Conservation (phyloP, 2,329 filamentous ascomycete genomes). For the Diaporthe citri region DNA sequence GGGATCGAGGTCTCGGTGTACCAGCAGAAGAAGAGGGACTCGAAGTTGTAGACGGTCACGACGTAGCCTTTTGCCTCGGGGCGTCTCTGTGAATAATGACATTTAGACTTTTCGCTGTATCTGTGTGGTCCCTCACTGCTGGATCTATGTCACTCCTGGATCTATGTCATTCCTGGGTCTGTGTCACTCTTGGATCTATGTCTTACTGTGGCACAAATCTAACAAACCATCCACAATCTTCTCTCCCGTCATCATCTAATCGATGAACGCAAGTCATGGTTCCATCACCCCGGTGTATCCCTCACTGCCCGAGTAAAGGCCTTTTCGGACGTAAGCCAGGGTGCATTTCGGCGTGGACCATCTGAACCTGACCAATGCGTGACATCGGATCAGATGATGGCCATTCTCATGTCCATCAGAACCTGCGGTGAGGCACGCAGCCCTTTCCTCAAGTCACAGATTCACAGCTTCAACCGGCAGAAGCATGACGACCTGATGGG, state of each 20-base stretch:
- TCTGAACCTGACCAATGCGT: too few relatives aligned
- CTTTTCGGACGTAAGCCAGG: too few relatives aligned
- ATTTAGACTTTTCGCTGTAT: background rate
- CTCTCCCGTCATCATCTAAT: background rate
- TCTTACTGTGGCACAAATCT: background rate
- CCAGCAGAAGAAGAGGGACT: conserved; percentile 67
- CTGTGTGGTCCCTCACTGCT: background rate
- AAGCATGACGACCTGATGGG: conserved; percentile 70
- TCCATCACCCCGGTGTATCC: background rate
- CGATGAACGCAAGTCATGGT: background rate
- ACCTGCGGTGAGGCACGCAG: too few relatives aligned
- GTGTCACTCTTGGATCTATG: too few relatives aligned
- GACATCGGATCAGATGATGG: too few relatives aligned
- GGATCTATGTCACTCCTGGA: background rate
- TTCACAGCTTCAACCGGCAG: conserved; percentile 49
- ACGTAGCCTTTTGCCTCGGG: background rate
- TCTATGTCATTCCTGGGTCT: background rate
- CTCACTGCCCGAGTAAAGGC: too few relatives aligned
- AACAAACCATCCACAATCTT: background rate
- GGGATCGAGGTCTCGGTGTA: conserved; percentile 54
- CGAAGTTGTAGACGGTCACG: conserved; percentile 63
- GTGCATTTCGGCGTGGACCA: too few relatives aligned
- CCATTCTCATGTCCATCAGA: background rate
- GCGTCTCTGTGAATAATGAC: background rate
- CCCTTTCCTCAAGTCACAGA: background rate